Percentiles rank a stretch among this genome's conserved stretches.
These are phyloP conservation scores for Cryphonectria japonica DNA, from an alignment of 2,329 filamentous ascomycete species.

Conservation along the genomic window DNA sequence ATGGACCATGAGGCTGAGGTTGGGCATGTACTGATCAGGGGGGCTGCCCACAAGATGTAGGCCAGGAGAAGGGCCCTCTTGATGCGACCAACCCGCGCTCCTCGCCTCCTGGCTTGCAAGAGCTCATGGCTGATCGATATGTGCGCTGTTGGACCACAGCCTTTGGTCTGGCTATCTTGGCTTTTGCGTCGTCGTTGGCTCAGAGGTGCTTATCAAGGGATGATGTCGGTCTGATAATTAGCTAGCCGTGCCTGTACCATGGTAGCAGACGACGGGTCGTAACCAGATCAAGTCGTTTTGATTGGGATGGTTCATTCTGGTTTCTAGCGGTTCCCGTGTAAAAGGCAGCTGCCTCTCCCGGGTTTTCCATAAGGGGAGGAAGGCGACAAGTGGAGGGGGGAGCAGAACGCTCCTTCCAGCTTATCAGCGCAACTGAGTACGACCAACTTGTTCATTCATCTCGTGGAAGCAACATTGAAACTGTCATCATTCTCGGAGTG, in stretches of 20 bases:
- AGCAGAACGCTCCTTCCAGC: neutral
- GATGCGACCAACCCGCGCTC: neutral
- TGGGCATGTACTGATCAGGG: too few relatives aligned
- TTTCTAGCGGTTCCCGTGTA: neutral
- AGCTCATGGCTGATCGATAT: neutral
- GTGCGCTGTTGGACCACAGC: too few relatives aligned
- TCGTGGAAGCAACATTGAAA: neutral
- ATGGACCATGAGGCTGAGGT: neutral
- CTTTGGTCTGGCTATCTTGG: too few relatives aligned
- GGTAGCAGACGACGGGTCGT: neutral
- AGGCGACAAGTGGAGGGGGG: neutral
- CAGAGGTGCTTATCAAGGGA: neutral
- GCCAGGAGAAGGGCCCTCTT: too few relatives aligned
- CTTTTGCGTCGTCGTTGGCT: neutral
- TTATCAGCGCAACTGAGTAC: neutral
- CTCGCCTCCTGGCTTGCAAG: neutral
- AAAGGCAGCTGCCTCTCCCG: neutral
- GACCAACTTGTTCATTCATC: neutral
- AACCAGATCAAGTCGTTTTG: neutral
- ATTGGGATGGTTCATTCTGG: neutral
- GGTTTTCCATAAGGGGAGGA: neutral
- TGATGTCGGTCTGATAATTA: neutral
- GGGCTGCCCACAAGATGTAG: too few relatives aligned
- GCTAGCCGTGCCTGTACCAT: neutral
- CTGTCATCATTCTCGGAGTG: too few relatives aligned